phyloP scores from a whole-genome alignment of 495 filamentous ascomycete species.

The Hypoxylon perforatum region DNA sequence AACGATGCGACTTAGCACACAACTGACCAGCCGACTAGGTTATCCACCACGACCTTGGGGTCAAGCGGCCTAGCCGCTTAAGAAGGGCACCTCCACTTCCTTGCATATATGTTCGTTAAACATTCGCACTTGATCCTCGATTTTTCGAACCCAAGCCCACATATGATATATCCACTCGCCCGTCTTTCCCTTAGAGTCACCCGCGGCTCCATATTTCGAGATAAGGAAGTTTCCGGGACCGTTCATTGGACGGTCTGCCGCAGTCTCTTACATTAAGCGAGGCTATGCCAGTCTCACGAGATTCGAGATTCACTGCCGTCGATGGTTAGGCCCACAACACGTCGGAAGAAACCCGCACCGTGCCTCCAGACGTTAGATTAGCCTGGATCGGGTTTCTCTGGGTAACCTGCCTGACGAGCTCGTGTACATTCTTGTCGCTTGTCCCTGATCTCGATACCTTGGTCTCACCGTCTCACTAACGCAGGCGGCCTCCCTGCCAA shows the following conservation, averaged over 20 bases:
- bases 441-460: conserved; percentile 3
- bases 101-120: conserved; percentile 19
- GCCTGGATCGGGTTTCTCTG: conserved; percentile 14
- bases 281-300: conserved; percentile 31
- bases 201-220: conserved; percentile 18
- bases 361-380: conserved; percentile 11
- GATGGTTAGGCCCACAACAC: conserved; percentile 15
- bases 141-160: neutral
- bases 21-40: neutral
- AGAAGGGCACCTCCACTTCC: conserved; percentile 21
- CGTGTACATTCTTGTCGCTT: neutral
- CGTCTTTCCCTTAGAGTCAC: conserved; percentile 3
- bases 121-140: conserved; percentile 14
- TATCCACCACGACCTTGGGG: conserved; percentile 10
- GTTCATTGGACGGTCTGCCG: conserved; percentile 18
- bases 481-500: conserved; percentile 10
- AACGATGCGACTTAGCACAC: conserved; percentile 2
- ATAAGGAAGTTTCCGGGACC: conserved; percentile 15
- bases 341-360: conserved; percentile 28
- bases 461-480: neutral
- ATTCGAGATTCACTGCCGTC: conserved; percentile 27
- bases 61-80: conserved; percentile 17
- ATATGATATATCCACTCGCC: conserved; percentile 33
- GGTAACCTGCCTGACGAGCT: conserved; percentile 14
- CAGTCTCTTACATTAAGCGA: conserved; percentile 21